These are phyloP conservation scores for Fusarium foetens DNA, from an alignment of 2,329 filamentous ascomycete species.

Conservation along the genomic window DNA sequence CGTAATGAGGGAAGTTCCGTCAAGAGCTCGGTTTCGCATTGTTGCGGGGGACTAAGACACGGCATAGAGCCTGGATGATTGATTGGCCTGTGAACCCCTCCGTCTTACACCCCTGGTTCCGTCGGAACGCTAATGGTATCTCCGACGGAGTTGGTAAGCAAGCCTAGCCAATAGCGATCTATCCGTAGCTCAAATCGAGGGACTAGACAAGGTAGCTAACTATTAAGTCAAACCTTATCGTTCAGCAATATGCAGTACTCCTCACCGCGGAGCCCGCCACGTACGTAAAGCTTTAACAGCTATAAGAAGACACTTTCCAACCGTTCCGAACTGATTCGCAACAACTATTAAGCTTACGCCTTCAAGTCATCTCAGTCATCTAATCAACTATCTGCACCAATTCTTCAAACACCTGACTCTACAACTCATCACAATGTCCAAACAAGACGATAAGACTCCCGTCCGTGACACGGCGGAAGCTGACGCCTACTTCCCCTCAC, in stretches of 20 bases:
- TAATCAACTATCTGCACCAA: rapidly evolving
- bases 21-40: rapidly evolving
- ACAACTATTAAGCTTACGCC: rapidly evolving
- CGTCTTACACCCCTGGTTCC: background rate
- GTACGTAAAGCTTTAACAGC: background rate
- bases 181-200: rapidly evolving
- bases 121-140: background rate
- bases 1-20: background rate
- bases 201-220: background rate
- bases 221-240: background rate
- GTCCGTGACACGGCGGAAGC: constrained; percentile 1
- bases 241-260: too few species aligned
- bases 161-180: rapidly evolving
- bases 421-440: background rate
- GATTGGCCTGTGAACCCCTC: background rate
- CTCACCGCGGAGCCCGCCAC: background rate
- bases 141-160: background rate
- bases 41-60: background rate
- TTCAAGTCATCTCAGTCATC: rapidly evolving
- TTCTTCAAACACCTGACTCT: rapidly evolving
- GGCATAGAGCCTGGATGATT: background rate
- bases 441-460: background rate
- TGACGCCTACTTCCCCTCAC: constrained; percentile 10
- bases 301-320: background rate
- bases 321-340: background rate